Base-by-base conservation (phyloP, 2,329 filamentous ascomycete species). In the Dendryphion nanum region DNA sequence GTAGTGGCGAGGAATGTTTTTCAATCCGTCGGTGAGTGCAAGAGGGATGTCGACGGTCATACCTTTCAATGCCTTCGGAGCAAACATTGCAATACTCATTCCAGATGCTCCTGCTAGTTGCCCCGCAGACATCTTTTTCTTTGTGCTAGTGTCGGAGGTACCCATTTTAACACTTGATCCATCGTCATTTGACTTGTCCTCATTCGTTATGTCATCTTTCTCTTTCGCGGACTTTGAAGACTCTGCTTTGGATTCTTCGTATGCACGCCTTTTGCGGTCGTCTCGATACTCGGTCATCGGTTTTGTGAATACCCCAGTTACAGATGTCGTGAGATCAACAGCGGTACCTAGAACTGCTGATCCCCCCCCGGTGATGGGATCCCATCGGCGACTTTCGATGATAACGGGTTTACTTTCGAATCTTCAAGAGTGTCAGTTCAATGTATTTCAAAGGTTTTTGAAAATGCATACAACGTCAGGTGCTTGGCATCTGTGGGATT, bases 401-500 rank as follows among this genome's bases (percentile, higher is more conserved):
- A 44, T 34, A 15, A 64, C 50, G 1, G 53, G 49, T 10, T 53
- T 52, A 17, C 42, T 48, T 6, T 41, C 30, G 18, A 44, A 44
- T n/a, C 39, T 51, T 13, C 8, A 7, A 4, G 3, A 20, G 23
- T 16, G 21, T 41, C 10, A 31, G 29, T 21, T 17, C 4, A 7
- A 12, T 37, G n/a, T n/a, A 15, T 31, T 14, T 14, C 29, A 36
- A 36, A 36, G 8, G 15, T 18, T 7, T 16, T 6, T 29, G 18
- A 7, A 26, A 19, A 36, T 20, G 20, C 8, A 12, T 32, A 89
- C 77, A 91, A 65, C 55, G 89, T 88, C 15, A 93, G 63, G 50
- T 90, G 81, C 1, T 79, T 75, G 50, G 86, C 85, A 36, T 82
- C 74, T 3, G 94, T 51, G 18, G 82, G 63, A 0, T 79, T 81